phyloP scores from a whole-genome alignment of 768 basidiomycete species.

The Mycena chlorophos region DNA sequence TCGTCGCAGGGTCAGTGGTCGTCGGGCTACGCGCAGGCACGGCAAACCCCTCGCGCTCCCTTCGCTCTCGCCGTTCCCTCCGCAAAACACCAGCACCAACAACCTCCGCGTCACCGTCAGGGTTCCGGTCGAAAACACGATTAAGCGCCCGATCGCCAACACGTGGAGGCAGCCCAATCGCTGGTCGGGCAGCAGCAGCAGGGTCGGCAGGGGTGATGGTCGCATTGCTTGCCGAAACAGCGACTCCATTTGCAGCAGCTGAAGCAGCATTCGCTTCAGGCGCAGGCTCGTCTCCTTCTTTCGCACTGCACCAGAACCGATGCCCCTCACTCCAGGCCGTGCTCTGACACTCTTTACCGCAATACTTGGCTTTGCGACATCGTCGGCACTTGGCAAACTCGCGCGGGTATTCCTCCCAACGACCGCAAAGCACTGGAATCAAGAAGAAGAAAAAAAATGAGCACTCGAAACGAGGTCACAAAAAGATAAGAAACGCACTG shows the following conservation, averaged over 20 bases:
- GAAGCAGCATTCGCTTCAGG: slow-evolving; percentile 15
- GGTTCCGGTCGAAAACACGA: too few relatives aligned
- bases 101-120: slow-evolving; percentile 5
- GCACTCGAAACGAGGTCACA: background rate
- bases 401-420: slow-evolving; percentile 89
- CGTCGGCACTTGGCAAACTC: slow-evolving; percentile 97
- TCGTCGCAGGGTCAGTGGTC: slow-evolving; percentile 16
- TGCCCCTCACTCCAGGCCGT: slow-evolving; percentile 97
- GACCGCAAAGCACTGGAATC: slow-evolving; percentile 82
- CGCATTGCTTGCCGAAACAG: slow-evolving; percentile 13
- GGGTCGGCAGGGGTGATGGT: slow-evolving; percentile 10
- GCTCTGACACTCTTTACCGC: slow-evolving; percentile 95
- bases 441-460: slow-evolving; percentile 10
- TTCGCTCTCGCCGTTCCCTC: slow-evolving; percentile 20
- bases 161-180: too few relatives aligned
- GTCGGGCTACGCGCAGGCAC: slow-evolving; percentile 3
- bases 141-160: too few relatives aligned
- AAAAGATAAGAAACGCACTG: slow-evolving; percentile 51
- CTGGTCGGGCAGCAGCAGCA: too few relatives aligned
- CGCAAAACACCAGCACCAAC: slow-evolving; percentile 12
- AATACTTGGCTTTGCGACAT: slow-evolving; percentile 98
- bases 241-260: slow-evolving; percentile 9
- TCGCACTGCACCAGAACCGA: slow-evolving; percentile 87
- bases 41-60: slow-evolving; percentile 15
- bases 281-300: slow-evolving; percentile 45